phyloP scores from a whole-genome alignment of 257 asterid species.

The Misopates orontium region DNA sequence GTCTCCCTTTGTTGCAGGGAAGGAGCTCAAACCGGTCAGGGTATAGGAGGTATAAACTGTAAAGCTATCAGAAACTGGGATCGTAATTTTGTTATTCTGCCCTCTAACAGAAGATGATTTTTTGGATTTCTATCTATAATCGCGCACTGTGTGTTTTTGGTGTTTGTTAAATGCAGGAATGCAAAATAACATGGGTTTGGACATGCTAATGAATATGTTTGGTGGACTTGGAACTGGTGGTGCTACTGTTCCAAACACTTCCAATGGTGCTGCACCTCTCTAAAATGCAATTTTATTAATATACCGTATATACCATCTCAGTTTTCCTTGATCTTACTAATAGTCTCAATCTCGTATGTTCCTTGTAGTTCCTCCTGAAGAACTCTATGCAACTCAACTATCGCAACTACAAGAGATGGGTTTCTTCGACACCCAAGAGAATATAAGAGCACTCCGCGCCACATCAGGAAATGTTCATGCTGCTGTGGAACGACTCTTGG shows the following conservation, averaged over 20 bases:
- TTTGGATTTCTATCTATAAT: too few relatives aligned
- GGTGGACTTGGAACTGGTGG: conserved; percentile 53
- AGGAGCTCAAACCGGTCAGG: conserved; percentile 40
- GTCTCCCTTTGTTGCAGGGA: conserved; percentile 35
- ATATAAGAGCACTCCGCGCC: conserved; percentile 56
- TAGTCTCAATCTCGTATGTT: conserved; percentile 10
- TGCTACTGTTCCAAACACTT: conserved; percentile 34
- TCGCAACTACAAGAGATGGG: conserved; percentile 71
- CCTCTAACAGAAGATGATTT: too few relatives aligned
- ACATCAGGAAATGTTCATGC: conserved; percentile 61
- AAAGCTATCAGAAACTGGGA: too few relatives aligned
- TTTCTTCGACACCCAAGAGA: conserved; percentile 53
- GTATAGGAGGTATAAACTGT: conserved; percentile 33
- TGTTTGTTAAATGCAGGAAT: conserved; percentile 34
- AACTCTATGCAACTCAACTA: conserved; percentile 58
- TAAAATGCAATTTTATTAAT: background rate
- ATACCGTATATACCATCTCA: background rate
- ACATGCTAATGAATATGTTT: conserved; percentile 53
- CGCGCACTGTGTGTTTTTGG: background rate
- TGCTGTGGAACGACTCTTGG: conserved; percentile 62
- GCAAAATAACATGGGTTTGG: conserved; percentile 30
- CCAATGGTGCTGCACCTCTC: conserved; percentile 33
- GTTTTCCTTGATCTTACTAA: background rate
- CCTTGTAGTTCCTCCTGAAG: conserved; percentile 54
- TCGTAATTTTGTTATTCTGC: too few relatives aligned